These are phyloP conservation scores for Chenopodium quinoa DNA, from an alignment of 148 eudicot genomes.

Conservation along the genomic window DNA sequence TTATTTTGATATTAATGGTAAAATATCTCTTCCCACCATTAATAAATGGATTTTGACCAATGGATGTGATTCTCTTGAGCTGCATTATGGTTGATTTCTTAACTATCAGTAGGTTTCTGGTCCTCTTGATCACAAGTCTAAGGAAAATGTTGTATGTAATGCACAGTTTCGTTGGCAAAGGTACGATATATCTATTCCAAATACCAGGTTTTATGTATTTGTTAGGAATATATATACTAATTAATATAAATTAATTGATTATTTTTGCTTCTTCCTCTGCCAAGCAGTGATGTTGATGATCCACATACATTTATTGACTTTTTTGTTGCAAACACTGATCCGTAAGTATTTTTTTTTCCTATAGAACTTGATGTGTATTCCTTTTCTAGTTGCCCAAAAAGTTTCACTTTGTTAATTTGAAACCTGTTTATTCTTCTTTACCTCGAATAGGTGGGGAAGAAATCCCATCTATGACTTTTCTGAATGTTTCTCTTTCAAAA, in stretches of 20 bases:
- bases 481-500: not conserved
- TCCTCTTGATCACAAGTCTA: slow-evolving; percentile 61
- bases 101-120: slow-evolving; percentile 68
- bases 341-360: slow-evolving; percentile 47
- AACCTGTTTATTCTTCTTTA: not conserved
- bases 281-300: slow-evolving; percentile 70
- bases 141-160: slow-evolving; percentile 58
- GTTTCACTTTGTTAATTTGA: not conserved
- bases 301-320: slow-evolving; percentile 91
- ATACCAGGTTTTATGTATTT: not conserved
- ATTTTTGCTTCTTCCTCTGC: slow-evolving; percentile 13
- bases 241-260: not conserved
- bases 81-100: slow-evolving; percentile 22
- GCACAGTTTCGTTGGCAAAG: slow-evolving; percentile 97
- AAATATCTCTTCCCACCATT: not conserved
- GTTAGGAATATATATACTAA: not conserved
- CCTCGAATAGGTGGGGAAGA: not conserved
- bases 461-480: not conserved
- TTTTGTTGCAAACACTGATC: slow-evolving; percentile 71
- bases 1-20: too few species aligned
- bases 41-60: not conserved
- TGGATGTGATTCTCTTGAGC: not conserved
- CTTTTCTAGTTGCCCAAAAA: not conserved
- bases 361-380: not conserved
- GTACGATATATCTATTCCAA: slow-evolving; percentile 27